Base-by-base conservation (phyloP, 169 alveolate species). In the Plasmodium knowlesi region DNA sequence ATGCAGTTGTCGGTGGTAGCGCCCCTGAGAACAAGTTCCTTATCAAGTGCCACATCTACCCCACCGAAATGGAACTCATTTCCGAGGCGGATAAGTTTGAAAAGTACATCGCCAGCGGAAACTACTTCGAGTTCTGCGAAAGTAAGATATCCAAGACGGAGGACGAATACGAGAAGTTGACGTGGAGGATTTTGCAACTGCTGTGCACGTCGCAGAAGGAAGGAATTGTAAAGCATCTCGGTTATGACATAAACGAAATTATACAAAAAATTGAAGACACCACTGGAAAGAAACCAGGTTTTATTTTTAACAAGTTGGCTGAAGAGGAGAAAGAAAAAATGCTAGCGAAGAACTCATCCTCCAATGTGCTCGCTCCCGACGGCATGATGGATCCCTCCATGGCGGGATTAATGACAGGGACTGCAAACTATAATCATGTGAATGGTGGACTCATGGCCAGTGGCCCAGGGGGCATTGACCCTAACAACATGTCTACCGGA, bases 51-150 rank as follows among this genome's bases (percentile, higher is more conserved):
- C 85, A 81, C 54, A 61, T 78, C 0, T 82, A 82, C 41, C 67
- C 95, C 28, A 82, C 95, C 54, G 95, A 91, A 34, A 72, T 70
- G 84, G 95, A 91, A 9, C 70, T 91, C 16, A 82, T 91, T 70
- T 30, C 73, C n/a, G 95, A 91, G 57, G 95, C 95, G 10, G 95
- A 91, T 28, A 81, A 53, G 3, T 91, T 91, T 57, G 95, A 91
- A 43, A 80, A 91, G 16, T 91, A 91, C 57, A 80, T 91, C 14
- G 53, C 74, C 16, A 81, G 54, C 83, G 95, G 95, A 0, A 82
- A 91, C 74, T 91, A 91, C 57, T 46, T 19, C 22, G 95, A 82
- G 74, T 91, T 91, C n/a, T 91, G 95, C 50, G 85, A 81, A 41
- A 70, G 37, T 71, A 91, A 91, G 41, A 91, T 91, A 22, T 32